A percentile compares a stretch with the other conserved stretches of the same genome.
These are phyloP conservation scores for Stemphylium vesicarium DNA, from an alignment of 2,329 filamentous ascomycete genomes.

Conservation along the genomic window DNA sequence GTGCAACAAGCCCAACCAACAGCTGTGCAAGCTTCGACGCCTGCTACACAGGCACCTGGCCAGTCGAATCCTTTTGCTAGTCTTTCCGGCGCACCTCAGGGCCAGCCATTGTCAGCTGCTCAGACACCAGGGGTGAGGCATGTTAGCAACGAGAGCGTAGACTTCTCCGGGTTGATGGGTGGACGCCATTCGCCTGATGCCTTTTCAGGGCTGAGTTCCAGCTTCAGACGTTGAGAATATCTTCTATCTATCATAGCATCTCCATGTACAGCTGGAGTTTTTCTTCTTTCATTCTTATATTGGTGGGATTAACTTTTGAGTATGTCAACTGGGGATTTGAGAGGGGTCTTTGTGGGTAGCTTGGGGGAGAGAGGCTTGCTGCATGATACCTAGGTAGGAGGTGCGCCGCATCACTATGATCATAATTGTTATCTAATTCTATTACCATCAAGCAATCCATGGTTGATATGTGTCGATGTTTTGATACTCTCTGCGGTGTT, in stretches of 20 bases:
- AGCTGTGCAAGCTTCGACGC: conserved; percentile 30
- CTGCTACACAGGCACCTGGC: conserved; percentile 39
- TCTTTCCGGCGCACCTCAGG: conserved; percentile 23
- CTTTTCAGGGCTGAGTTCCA: conserved; percentile 75
- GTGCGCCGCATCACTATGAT: conserved; percentile 4
- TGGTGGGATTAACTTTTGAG: conserved; percentile 2
- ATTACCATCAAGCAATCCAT: background rate
- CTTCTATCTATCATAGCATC: background rate
- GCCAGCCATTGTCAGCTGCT: conserved; percentile 29
- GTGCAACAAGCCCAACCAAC: conserved; percentile 39
- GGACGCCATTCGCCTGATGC: conserved; percentile 81
- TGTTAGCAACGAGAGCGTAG: conserved; percentile 73
- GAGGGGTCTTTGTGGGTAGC: background rate
- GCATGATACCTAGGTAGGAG: conserved; percentile 16
- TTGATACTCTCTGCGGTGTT: background rate
- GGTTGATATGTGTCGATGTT: background rate
- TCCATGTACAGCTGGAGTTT: background rate
- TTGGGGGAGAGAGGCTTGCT: conserved; percentile 4
- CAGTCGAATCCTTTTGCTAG: conserved; percentile 65
- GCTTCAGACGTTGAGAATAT: conserved; percentile 41
- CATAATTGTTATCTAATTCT: conserved; percentile 9
- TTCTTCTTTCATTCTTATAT: background rate
- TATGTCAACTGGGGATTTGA: background rate
- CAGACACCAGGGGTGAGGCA: conserved; percentile 48
- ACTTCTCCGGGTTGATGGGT: conserved; percentile 64